These are phyloP conservation scores for Kockovaella imperatae DNA, from an alignment of 768 basidiomycete species.

Conservation along the genomic window DNA sequence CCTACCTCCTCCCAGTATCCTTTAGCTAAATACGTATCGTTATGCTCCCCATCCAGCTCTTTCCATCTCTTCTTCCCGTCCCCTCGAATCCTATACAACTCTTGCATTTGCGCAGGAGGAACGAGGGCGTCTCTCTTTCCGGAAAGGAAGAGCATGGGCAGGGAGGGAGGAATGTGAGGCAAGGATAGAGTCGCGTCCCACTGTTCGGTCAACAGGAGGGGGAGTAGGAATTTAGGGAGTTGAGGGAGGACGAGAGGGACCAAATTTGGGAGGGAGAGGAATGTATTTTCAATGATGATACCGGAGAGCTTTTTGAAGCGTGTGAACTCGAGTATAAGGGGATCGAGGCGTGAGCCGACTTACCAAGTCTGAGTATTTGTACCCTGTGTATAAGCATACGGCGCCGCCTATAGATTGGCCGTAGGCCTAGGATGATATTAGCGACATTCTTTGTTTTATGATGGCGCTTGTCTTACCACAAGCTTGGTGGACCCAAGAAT, in stretches of 20 bases:
- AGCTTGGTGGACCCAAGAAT: conserved; percentile 60
- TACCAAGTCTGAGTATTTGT: conserved; percentile 64
- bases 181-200: conserved; percentile 74
- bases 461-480: conserved; percentile 47
- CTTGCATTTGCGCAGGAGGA: conserved; percentile 66
- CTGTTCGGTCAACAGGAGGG: conserved; percentile 65
- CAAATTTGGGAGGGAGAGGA: conserved; percentile 70
- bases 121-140: conserved; percentile 67
- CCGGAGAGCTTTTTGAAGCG: conserved; percentile 59
- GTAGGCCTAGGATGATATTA: conserved; percentile 57
- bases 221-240: conserved; percentile 59
- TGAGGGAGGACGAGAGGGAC: conserved; percentile 73
- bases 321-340: not conserved
- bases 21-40: conserved; percentile 46
- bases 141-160: conserved; percentile 73
- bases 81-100: conserved; percentile 20
- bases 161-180: conserved; percentile 42
- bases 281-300: conserved; percentile 87
- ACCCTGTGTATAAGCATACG: conserved; percentile 79
- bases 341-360: conserved; percentile 13
- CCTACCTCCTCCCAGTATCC: conserved; percentile 45
- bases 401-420: conserved; percentile 63
- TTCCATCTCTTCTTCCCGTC: conserved; percentile 40
- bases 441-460: not conserved
- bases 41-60: conserved; percentile 46